These are phyloP conservation scores for Stentor coeruleus DNA, from an alignment of 73 alveolate genomes.

Conservation along the genomic window DNA sequence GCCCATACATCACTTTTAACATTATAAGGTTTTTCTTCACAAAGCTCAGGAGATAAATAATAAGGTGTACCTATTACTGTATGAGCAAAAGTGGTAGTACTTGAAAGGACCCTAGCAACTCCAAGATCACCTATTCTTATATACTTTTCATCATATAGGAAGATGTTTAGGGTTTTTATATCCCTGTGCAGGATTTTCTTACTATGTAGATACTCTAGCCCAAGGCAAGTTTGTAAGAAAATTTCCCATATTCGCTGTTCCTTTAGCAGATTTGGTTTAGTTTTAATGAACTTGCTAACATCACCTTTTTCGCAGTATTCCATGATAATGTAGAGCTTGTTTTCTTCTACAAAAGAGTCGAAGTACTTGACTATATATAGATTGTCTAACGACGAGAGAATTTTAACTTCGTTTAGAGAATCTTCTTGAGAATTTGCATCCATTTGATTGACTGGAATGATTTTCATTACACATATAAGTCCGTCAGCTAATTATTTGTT, in stretches of 20 bases:
- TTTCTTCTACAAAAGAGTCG: slow-evolving; percentile 63
- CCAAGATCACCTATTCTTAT: slow-evolving; percentile 70
- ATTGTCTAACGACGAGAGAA: slow-evolving; percentile 45
- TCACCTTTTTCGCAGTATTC: slow-evolving; percentile 79
- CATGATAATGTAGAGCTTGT: slow-evolving; percentile 62
- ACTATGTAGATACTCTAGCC: slow-evolving; percentile 45
- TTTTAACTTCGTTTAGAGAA: slow-evolving; percentile 64
- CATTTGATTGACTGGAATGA: slow-evolving; percentile 9
- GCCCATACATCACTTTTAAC: slow-evolving; percentile 71
- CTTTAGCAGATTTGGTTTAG: slow-evolving; percentile 27
- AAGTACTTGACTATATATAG: slow-evolving; percentile 65
- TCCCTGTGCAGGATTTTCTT: slow-evolving; percentile 70
- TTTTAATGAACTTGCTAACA: slow-evolving; percentile 43
- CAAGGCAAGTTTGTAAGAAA: slow-evolving; percentile 35
- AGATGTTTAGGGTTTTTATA: slow-evolving; percentile 60
- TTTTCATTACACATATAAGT: slow-evolving; percentile 19
- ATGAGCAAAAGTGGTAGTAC: slow-evolving; percentile 58
- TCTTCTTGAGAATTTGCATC: slow-evolving; percentile 43
- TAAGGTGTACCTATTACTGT: slow-evolving; percentile 83
- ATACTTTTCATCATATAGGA: slow-evolving; percentile 43
- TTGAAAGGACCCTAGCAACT: slow-evolving; percentile 54
- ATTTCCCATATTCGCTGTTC: slow-evolving; percentile 33
- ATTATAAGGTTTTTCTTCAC: slow-evolving; percentile 80
- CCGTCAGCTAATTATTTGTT: slow-evolving; percentile 27
- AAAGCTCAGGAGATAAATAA: slow-evolving; percentile 75